Evolutionary conservation across 331 rosid species (phyloP).

Genomic region (Quercus lobata): DNA sequence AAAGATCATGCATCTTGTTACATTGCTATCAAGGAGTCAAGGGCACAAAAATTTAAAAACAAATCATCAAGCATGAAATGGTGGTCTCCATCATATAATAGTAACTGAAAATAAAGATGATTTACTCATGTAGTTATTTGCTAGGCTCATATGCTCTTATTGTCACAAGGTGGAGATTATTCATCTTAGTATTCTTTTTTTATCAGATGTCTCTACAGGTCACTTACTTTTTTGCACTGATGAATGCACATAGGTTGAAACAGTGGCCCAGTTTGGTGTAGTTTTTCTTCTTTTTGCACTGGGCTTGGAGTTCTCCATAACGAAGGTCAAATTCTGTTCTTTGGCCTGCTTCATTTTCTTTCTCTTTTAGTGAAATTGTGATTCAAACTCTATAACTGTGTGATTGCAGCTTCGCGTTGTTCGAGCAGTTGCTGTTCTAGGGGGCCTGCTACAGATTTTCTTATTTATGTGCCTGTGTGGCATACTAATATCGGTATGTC

Average conservation of each 20-base stretch:
- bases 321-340: conserved; percentile 34
- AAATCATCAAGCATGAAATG: background rate
- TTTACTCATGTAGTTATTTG: background rate
- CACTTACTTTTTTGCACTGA: background rate
- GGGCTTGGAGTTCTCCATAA: conserved; percentile 54
- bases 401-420: conserved; percentile 91
- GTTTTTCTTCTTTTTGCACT: conserved; percentile 71
- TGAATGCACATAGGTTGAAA: conserved; percentile 71
- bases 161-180: background rate
- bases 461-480: conserved; percentile 63
- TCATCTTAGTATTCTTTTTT: background rate
- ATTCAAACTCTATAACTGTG: conserved; percentile 14
- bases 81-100: background rate
- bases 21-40: background rate
- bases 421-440: conserved; percentile 86
- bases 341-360: background rate
- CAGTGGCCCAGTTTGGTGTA: conserved; percentile 99
- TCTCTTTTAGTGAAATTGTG: conserved; percentile 5
- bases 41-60: background rate
- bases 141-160: background rate
- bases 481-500: conserved; percentile 50
- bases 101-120: background rate
- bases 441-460: conserved; percentile 57
- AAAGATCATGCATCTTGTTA: background rate
- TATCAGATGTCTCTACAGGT: background rate